Base-by-base conservation (phyloP, 1,284 basidiomycete genomes). In the Megacollybia platyphylla region DNA sequence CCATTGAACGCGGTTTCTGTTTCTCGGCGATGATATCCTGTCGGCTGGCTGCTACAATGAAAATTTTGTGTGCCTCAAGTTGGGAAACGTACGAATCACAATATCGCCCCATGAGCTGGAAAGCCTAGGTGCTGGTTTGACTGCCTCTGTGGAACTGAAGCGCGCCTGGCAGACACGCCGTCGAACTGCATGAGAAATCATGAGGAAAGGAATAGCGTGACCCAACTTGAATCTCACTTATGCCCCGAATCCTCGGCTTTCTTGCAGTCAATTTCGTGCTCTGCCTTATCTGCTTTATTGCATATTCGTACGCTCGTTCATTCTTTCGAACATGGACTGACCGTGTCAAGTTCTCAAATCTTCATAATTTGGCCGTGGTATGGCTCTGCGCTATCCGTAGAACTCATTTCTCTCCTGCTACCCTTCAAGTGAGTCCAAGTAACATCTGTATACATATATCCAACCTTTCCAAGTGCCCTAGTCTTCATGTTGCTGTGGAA, bases 321-420 rank as follows among this genome's bases (percentile, higher is more conserved):
- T 11, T 15, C 3, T 11, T 34, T 4, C 5, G 31, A 11, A 11
- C 31, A 34, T 34, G 31, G 4, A 11, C 30, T 11, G 2, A 15
- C 31, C 31, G 31, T 15, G 1, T 89, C 89, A 58, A 82, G 85
- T 9, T 77, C 84, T 2, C 92, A 97, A 59, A 73, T 92, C 54
- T 92, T 87, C 60, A 69, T 96, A 49, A 78, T 93, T 59, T 88
- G 87, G 84, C 90, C 90, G 32, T 92, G 87, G 86, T 91, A 91
- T 54, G 84, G 87, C 36, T 59, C 71, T 29, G 78, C 60, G 40
- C 50, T 85, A 47, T 83, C 85, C 5, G 59, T 83, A 17, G 79
- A 87, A 47, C 74, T 94, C 24, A 52, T 90, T 30, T 64, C 62
- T 28, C 68, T 93, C 5, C 71, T 97, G 7, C 52, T 78, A 1